These are phyloP conservation scores for Melampsora americana DNA, from an alignment of 1,284 basidiomycete species.

Conservation along the genomic window DNA sequence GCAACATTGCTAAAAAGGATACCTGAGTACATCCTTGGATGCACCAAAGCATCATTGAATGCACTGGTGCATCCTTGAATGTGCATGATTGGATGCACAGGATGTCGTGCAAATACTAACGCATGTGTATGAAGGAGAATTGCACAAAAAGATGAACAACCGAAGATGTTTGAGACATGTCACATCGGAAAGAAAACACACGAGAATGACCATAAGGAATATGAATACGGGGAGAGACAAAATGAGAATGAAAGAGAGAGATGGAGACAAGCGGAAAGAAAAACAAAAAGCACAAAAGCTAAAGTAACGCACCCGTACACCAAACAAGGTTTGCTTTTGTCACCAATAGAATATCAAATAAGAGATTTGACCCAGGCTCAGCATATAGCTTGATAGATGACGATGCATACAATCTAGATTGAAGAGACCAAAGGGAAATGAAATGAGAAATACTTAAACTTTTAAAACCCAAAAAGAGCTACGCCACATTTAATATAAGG, in stretches of 20 bases:
- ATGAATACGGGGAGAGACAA: too few species aligned
- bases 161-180: too few species aligned
- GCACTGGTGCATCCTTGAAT: not conserved
- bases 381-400: too few species aligned
- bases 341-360: too few species aligned
- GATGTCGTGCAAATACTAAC: not conserved
- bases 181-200: too few species aligned
- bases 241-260: too few species aligned
- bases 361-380: too few species aligned
- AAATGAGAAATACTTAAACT: not conserved
- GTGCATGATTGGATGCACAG: not conserved
- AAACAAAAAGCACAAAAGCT: not conserved
- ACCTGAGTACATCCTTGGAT: not conserved
- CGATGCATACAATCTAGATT: not conserved
- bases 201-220: too few species aligned
- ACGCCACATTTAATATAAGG: not conserved
- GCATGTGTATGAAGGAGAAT: not conserved
- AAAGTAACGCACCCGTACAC: too few species aligned
- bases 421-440: not conserved
- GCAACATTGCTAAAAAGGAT: not conserved
- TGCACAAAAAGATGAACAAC: not conserved
- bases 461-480: not conserved
- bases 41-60: not conserved
- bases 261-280: not conserved
- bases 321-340: too few species aligned